Evolutionary conservation across 2,329 filamentous ascomycete species (phyloP).

Genomic region (Huntiella decipiens): DNA sequence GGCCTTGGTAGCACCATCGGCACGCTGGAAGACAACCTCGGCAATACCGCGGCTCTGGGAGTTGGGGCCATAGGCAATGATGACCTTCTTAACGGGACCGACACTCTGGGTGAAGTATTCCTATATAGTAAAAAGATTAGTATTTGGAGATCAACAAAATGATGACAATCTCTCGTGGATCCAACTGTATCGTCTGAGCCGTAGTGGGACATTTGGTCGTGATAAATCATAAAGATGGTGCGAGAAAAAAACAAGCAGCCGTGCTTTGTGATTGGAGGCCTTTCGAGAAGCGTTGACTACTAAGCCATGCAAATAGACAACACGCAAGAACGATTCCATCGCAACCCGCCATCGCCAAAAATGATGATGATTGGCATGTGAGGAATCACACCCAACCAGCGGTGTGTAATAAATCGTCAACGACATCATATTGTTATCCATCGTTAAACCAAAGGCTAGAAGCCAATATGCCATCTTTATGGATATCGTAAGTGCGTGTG

Average conservation of each 20-base stretch:
- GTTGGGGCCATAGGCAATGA: constrained; percentile 82
- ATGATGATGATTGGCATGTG: background rate
- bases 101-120: constrained; percentile 87
- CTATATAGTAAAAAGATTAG: constrained; percentile 41
- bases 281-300: background rate
- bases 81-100: constrained; percentile 76
- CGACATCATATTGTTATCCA: too few species aligned
- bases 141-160: constrained; percentile 20
- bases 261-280: too few species aligned
- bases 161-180: background rate
- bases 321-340: background rate
- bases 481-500: too few species aligned
- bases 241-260: too few species aligned
- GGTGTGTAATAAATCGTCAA: background rate
- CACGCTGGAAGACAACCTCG: constrained; percentile 67
- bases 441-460: too few species aligned
- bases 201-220: constrained; percentile 17
- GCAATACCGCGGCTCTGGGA: constrained; percentile 83
- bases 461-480: too few species aligned
- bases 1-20: constrained; percentile 68
- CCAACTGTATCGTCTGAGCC: constrained; percentile 33
- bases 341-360: constrained; percentile 4
- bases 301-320: background rate
- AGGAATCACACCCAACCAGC: constrained; percentile 4
- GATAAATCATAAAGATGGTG: constrained; percentile 11